Evolutionary conservation across 148 eudicot species (phyloP), one percentile per base, ranked within the genome.

Genomic region (Linanthus parryae): DNA sequence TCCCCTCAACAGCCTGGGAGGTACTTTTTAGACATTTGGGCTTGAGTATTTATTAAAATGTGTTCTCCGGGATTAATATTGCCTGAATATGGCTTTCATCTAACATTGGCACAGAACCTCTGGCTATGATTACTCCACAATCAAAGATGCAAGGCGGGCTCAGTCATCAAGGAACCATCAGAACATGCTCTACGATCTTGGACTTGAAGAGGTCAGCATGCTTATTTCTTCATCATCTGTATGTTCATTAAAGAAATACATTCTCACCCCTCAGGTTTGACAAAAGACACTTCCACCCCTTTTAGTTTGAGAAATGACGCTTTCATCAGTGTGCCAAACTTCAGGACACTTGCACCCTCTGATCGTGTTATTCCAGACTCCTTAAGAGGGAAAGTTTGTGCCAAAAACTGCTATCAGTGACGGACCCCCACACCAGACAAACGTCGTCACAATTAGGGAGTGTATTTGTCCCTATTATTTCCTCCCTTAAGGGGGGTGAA

Each of bases 1-100:
- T 87, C 95, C 52, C 95, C 95, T 37, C 67, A 65, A 28, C 71
- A 35, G 46, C 73, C 72, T 62, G 57, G 47, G 59, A 73, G 91
- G 95, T 87, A 79, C 59, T 19, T 55, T 47, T 31, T 43, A 44
- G 34, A 30, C 53, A 52, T 51, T 50, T 41, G 8, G 24, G 11
- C n/a, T 18, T 14, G 1, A 0, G 38, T 31, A 14, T 53, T 15
- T 54, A 37, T 29, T 31, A 8, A 34, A 19, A 14, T 20, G 21
- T 11, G 18, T 13, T 9, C 34, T 36, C 14, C 10, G 13, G 12
- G 31, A 19, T n/a, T 40, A 39, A 22, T 24, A 24, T 48, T 26
- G 29, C 64, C 44, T 40, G 37, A 67, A 42, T 24, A 15, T 40
- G 47, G 57, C 31, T 55, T 36, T 7, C 15, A 14, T 53, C 53